Conservation (phyloP, 2,329 filamentous ascomycete genomes). For the Colletotrichum gloeosporioides region DNA sequence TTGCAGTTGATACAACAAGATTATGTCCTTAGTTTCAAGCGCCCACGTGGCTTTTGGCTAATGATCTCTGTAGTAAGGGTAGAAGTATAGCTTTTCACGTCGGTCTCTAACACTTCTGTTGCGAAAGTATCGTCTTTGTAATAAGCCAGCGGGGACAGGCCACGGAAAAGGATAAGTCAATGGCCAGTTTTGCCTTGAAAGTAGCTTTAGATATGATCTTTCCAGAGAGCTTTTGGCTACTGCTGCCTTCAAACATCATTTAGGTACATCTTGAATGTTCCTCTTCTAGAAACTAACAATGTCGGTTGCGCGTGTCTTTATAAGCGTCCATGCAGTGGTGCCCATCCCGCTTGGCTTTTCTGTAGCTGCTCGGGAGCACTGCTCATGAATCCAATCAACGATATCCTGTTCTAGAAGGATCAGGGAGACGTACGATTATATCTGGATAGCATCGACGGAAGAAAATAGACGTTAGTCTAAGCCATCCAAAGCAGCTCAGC, state of each 20-base stretch:
- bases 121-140: neutral
- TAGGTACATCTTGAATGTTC: neutral
- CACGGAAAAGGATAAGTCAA: neutral
- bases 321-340: neutral
- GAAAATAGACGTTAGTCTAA: neutral
- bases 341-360: neutral
- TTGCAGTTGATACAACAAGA: neutral
- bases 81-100: neutral
- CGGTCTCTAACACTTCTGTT: neutral
- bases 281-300: neutral
- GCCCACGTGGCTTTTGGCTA: neutral
- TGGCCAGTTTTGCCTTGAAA: neutral
- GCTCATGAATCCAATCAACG: neutral
- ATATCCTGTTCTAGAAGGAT: neutral
- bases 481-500: neutral
- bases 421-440: neutral
- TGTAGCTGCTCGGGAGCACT: neutral
- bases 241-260: neutral
- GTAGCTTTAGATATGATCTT: neutral
- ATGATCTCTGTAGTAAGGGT: neutral
- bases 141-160: neutral
- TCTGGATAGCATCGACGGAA: neutral
- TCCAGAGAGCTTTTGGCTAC: neutral
- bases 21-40: neutral
- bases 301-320: neutral